These are phyloP conservation scores for Apiospora aurea DNA, from an alignment of 2,329 filamentous ascomycete species.

Conservation along the genomic window DNA sequence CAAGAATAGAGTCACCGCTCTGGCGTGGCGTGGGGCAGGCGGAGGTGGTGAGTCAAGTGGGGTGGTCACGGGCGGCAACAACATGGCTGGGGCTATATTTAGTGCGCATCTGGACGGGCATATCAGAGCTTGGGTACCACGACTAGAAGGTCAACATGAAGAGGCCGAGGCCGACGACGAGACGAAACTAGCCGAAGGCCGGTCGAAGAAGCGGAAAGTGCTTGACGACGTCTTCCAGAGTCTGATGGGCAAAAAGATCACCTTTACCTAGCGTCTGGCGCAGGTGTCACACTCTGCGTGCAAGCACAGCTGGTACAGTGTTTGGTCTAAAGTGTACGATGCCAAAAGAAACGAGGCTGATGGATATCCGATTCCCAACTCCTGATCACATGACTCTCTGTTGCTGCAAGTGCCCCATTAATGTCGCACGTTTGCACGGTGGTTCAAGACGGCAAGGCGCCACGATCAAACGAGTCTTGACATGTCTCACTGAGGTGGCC, in stretches of 20 bases:
- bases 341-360: neutral
- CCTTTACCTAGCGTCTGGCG: conserved; percentile 51
- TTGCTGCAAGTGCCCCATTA: neutral
- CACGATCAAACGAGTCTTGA: neutral
- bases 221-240: conserved; percentile 82
- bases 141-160: conserved; percentile 57
- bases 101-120: conserved; percentile 85
- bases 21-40: conserved; percentile 74
- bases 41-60: conserved; percentile 66
- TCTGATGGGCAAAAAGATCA: conserved; percentile 75
- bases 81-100: conserved; percentile 67
- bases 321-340: neutral
- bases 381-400: neutral
- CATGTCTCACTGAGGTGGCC: neutral
- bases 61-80: conserved; percentile 65
- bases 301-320: neutral
- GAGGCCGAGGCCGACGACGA: conserved; percentile 52
- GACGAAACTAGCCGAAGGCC: conserved; percentile 45
- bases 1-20: conserved; percentile 72
- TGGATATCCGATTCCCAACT: neutral
- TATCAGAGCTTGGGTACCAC: conserved; percentile 80
- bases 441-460: neutral
- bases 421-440: neutral
- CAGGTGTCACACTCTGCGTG: neutral
- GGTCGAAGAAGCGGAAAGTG: conserved; percentile 75